These are phyloP conservation scores for Pterocarpus macrocarpus DNA, from an alignment of 306 rosid species.

Conservation along the genomic window DNA sequence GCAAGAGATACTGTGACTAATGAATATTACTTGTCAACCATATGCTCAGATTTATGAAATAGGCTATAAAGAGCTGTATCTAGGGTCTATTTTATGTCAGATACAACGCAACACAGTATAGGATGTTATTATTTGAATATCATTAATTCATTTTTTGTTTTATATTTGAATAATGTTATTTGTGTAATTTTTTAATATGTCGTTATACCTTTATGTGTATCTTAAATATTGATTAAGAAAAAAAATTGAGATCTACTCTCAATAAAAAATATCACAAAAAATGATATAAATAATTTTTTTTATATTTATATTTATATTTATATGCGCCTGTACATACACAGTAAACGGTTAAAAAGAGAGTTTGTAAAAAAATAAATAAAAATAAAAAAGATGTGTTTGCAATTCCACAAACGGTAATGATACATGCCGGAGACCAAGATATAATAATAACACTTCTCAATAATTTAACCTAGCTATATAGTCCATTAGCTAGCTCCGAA, in stretches of 20 bases:
- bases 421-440: background rate
- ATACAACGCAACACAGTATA: background rate
- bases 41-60: slow-evolving; percentile 12
- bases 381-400: background rate
- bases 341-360: background rate
- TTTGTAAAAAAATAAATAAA: background rate
- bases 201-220: too few species aligned
- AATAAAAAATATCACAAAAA: too few species aligned
- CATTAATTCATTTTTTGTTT: background rate
- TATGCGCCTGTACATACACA: too few species aligned
- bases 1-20: background rate
- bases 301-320: too few species aligned
- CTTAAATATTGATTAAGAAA: too few species aligned
- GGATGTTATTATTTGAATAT: background rate
- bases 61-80: slow-evolving; percentile 1
- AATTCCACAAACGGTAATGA: slow-evolving; percentile 20
- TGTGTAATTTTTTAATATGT: too few species aligned
- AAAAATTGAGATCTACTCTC: too few species aligned
- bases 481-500: slow-evolving; percentile 12
- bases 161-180: too few species aligned
- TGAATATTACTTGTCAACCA: slow-evolving; percentile 16
- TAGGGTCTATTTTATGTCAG: slow-evolving; percentile 22
- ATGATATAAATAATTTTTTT: too few species aligned
- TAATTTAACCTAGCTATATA: slow-evolving; percentile 1
- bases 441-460: background rate